Conservation (phyloP, 345 rosid species). For the Rhodamnia argentea region DNA sequence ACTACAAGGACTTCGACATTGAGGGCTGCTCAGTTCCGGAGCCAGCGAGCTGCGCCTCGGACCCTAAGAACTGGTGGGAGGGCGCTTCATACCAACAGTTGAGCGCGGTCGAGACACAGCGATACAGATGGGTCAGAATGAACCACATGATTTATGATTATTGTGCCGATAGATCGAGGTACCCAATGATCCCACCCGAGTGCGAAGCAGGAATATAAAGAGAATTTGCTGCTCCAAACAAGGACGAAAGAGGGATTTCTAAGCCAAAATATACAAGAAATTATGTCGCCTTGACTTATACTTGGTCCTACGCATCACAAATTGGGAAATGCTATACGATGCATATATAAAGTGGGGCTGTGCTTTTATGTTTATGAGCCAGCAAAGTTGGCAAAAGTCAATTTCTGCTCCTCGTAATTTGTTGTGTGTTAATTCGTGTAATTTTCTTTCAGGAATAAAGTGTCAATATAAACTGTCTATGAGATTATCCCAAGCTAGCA, state of each 20-base stretch:
- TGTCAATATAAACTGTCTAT: neutral
- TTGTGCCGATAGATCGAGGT: constrained; percentile 69
- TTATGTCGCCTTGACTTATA: neutral
- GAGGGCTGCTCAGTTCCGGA: constrained; percentile 89
- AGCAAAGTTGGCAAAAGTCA: neutral
- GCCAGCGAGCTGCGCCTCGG: constrained; percentile 49
- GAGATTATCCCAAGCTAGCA: no score
- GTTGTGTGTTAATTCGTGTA: neutral
- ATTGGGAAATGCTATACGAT: neutral
- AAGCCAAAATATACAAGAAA: neutral
- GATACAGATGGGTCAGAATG: constrained; percentile 82
- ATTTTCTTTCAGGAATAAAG: neutral
- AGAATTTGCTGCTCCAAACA: neutral
- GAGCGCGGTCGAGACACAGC: constrained; percentile 57
- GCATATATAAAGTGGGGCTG: neutral
- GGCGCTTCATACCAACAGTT: constrained; percentile 50
- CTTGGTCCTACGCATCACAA: neutral
- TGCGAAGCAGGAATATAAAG: constrained; percentile 53
- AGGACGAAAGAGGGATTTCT: neutral
- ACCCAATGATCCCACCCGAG: constrained; percentile 71
- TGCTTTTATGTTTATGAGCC: neutral
- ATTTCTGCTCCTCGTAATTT: neutral
- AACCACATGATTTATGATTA: constrained; percentile 95
- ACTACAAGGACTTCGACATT: constrained; percentile 80
- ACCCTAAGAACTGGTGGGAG: constrained; percentile 79